A percentile compares a stretch with the other conserved stretches of the same genome.
phyloP scores from a whole-genome alignment of 495 filamentous ascomycete genomes.

The Massariosphaeria phaeospora region DNA sequence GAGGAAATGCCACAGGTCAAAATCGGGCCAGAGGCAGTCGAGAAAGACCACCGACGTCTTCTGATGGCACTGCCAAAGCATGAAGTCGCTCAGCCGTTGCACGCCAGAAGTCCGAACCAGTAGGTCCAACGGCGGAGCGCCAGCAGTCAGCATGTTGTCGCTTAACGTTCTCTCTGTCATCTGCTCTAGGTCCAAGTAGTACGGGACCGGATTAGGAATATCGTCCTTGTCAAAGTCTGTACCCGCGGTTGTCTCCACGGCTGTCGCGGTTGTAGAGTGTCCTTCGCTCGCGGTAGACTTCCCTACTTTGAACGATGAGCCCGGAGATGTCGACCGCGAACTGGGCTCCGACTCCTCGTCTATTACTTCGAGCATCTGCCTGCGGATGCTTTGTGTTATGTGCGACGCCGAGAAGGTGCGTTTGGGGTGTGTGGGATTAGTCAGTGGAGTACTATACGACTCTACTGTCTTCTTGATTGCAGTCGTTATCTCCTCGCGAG shows the following conservation, averaged over 20 bases:
- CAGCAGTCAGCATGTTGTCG: slow-evolving; percentile 76
- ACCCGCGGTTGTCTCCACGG: slow-evolving; percentile 32
- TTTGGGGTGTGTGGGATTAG: slow-evolving; percentile 46
- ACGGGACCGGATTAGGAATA: neutral
- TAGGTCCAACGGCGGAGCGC: slow-evolving; percentile 80
- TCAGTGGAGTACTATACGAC: slow-evolving; percentile 63
- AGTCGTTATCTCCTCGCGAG: slow-evolving; percentile 90
- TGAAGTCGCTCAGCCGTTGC: slow-evolving; percentile 87
- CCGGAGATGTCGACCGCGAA: slow-evolving; percentile 32
- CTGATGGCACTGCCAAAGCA: slow-evolving; percentile 97
- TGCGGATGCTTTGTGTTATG: slow-evolving; percentile 76
- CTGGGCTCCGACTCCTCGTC: slow-evolving; percentile 40
- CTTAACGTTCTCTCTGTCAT: slow-evolving; percentile 77
- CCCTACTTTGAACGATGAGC: slow-evolving; percentile 30
- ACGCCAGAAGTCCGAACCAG: slow-evolving; percentile 89
- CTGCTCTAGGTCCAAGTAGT: slow-evolving; percentile 65
- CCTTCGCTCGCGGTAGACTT: too few relatives aligned
- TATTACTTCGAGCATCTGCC: slow-evolving; percentile 47
- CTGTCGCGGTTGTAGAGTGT: slow-evolving; percentile 31
- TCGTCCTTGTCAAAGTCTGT: slow-evolving; percentile 28
- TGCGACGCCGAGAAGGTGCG: slow-evolving; percentile 77
- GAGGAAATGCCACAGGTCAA: slow-evolving; percentile 89
- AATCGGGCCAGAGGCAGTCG: slow-evolving; percentile 92
- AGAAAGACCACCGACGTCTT: slow-evolving; percentile 88
- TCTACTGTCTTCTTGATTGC: slow-evolving; percentile 81